Evolutionary conservation across 2,329 filamentous ascomycete species (phyloP), one percentile per base, ranked within the genome.

Genomic region (Beauveria varroae): DNA sequence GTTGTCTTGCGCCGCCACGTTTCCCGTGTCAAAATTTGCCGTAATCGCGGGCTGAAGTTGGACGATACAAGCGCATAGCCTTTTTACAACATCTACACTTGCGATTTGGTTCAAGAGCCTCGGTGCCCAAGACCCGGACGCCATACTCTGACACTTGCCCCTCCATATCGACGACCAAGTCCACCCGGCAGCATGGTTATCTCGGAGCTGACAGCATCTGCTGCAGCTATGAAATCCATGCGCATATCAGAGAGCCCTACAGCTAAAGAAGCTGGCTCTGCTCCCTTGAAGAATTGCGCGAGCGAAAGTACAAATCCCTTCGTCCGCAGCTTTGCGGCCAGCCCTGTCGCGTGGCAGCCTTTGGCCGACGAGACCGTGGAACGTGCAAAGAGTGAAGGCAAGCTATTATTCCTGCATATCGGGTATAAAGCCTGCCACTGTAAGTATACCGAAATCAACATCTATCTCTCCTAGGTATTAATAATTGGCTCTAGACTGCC

Each of bases 351-450:
- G 68, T 99, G 95, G 95, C 95, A 99, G 79, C 79, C 91, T 63
- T 90, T 96, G 80, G 88, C 88, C 66, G 81, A 88, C 24, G 87
- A 92, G 69, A 86, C 91, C 18, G 80, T 97, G 59, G 83, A 84
- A 65, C 80, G 92, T 53, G 93, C 95, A 18, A 89, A 85, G 73
- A 84, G 81, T 67, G 86, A 93, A 67, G 96, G 98, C 74, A 90
- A 92, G 69, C 81, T 96, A 62, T 87, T 99, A 63, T 98, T 97
- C 71, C 79, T 98, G 64, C 96, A 93, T 72, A 93, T 98, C 69
- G 95, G 95, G 54, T 99, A 96, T 78, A 89, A 89, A 22, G 92
- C 95, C 47, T 98, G 95, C 73, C 93, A 98, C 77, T 96, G 95
- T 95, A 77, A 71, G 88, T 79, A 46, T 40, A 57, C 74, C 3